A percentile compares a stretch with the other conserved stretches of the same genome.
Conservation (phyloP, 768 basidiomycete genomes). For the Ephemerocybe angulata region DNA sequence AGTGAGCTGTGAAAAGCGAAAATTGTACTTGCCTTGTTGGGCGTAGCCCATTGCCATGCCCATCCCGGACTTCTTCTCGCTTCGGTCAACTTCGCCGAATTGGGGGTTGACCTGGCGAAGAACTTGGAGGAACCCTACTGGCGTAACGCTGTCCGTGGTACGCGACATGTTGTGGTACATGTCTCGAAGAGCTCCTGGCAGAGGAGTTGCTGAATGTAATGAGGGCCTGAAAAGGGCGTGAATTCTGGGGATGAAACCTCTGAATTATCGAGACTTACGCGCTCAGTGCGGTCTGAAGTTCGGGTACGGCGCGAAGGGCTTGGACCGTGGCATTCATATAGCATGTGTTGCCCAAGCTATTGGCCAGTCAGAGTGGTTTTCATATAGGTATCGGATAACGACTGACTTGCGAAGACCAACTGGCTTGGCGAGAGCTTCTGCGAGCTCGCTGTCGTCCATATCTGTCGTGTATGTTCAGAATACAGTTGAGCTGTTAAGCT, state of each 20-base stretch:
- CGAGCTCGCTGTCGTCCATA: conserved; percentile 79
- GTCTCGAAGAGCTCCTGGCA: conserved; percentile 56
- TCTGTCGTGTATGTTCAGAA: too few relatives aligned
- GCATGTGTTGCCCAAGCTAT: conserved; percentile 86
- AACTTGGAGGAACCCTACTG: conserved; percentile 60
- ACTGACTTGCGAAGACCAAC: conserved; percentile 76
- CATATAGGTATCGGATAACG: neutral
- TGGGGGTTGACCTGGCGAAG: conserved; percentile 75
- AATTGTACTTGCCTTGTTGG: conserved; percentile 59
- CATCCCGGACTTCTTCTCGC: conserved; percentile 33
- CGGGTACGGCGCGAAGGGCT: conserved; percentile 88
- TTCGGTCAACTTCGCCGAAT: conserved; percentile 71
- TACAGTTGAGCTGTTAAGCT: neutral
- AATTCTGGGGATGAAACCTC: neutral
- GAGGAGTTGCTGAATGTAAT: conserved; percentile 37
- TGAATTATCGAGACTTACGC: conserved; percentile 35
- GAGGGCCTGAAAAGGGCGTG: conserved; percentile 25
- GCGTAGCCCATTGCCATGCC: conserved; percentile 52
- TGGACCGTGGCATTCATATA: conserved; percentile 98
- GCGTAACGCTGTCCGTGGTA: conserved; percentile 75
- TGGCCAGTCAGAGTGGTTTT: neutral
- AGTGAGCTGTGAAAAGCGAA: conserved; percentile 23
- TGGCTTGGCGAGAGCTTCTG: conserved; percentile 73
- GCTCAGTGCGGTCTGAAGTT: conserved; percentile 71
- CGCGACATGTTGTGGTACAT: conserved; percentile 70